Evolutionary conservation across 2,329 filamentous ascomycete species (phyloP), one percentile per base, ranked within the genome.

Genomic region (Claviceps pusilla): DNA sequence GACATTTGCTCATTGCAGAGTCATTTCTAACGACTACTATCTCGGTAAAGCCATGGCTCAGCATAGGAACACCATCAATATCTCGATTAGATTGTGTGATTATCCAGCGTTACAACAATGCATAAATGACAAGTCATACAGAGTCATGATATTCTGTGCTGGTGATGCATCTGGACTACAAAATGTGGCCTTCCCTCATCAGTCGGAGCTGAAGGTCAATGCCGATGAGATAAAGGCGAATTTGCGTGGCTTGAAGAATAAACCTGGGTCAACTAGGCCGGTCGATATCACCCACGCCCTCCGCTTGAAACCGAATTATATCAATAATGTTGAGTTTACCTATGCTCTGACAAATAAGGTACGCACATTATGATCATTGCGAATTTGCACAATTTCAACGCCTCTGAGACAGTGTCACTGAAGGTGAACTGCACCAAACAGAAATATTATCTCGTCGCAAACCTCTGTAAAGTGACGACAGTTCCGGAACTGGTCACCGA

Each of bases 261-360:
- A 93, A 68, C 88, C 91, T 7, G 93, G 93, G 28, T 94, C 93
- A 48, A 98, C 93, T 45, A 83, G 89, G 63, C 93, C 93, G 7
- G 89, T 88, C 49, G 93, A 98, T 69, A 86, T 98, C 57, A 98
- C 93, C 7, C 74, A 79, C 59, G 77, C 81, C 56, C 73, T 97
- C 48, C 81, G 84, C 19, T 79, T 87, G 35, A 83, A 80, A 58
- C 42, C 82, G 11, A 76, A 76, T 47, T 94, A 91, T 64, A 72
- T 73, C 53, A 97, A 97, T 65, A 82, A 75, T 51, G 73, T 98
- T 57, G 80, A 86, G 55, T 84, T 98, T 68, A 95, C 89, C 45
- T 98, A 96, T 70, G 93, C 93, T 49, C 73, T 97, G 60, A 97
- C 93, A 14, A 78, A 80, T 58, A 95, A 95, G 82, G 89, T 82